Conservation (phyloP, 192 early-diverging fungal species). For the Piromyces finnis region DNA sequence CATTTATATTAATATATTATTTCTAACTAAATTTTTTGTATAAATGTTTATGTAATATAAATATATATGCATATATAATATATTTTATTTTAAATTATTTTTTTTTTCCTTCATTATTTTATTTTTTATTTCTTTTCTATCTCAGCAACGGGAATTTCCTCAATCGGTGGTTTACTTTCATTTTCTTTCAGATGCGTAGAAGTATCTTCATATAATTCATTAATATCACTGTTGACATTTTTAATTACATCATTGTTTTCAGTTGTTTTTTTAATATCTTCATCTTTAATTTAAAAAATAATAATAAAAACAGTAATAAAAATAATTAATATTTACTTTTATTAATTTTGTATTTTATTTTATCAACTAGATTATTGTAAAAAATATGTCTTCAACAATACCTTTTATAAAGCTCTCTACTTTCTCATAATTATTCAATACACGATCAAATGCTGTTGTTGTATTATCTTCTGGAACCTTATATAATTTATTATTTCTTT, state of each 20-base stretch:
- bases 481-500: background rate
- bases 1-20: too few species aligned
- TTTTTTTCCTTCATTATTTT: too few species aligned
- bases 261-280: background rate
- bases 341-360: too few species aligned
- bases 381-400: too few species aligned
- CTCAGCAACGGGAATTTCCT: background rate
- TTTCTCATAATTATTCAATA: background rate
- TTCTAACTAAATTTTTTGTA: too few species aligned
- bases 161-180: background rate
- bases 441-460: background rate
- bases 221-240: background rate
- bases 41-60: too few species aligned
- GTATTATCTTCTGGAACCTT: background rate
- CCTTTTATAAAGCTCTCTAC: background rate
- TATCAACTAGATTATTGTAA: too few species aligned
- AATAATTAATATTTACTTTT: too few species aligned
- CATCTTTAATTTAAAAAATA: background rate
- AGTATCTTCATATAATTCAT: background rate
- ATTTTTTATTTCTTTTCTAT: background rate
- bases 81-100: too few species aligned
- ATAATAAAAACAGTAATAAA: too few species aligned
- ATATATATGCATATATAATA: too few species aligned
- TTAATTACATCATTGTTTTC: background rate
- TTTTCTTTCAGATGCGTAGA: too few species aligned